Base-by-base conservation (phyloP, 1,139 yeast genomes). In the Kodamaea suecica region DNA sequence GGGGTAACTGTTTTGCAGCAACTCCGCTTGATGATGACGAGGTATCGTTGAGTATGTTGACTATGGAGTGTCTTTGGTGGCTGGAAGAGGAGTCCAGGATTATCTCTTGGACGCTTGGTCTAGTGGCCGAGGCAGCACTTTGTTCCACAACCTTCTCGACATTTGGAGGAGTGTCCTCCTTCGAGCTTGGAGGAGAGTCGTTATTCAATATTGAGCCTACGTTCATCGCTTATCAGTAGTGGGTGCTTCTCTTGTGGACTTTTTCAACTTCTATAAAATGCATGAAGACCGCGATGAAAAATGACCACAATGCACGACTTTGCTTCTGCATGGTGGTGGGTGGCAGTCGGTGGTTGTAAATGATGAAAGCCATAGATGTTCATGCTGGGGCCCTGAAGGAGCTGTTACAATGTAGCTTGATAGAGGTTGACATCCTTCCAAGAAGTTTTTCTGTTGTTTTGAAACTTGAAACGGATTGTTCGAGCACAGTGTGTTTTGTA, bases 151-250 rank as follows among this genome's bases (percentile, higher is more conserved):
- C 17, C 19, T 21, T 23, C n/a, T 23, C 26, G 5, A n/a, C n/a
- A 7, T 25, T 25, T 25, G 17, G 28, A 8, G 14, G 27, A 3
- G 31, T 12, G 8, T 35, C 42, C 10, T 55, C 64, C 17, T 44
- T 42, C 31, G 56, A 59, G 31, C 57, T 57, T 9, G 63, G 57
- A 1, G 72, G 70, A 20, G 66, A 53, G 40, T 69, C 75, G 41
- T 66, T 62, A 47, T 68, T 70, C 25, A 70, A 54, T 30, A 70
- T 68, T 8, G 74, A 68, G 14, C 75, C 75, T 26, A 70, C 74
- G 50, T 70, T 70, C 76, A 70, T 70, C 21, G 39, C 17, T 27
- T n/a, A n/a, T n/a, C n/a, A n/a, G n/a, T n/a, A n/a, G n/a, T n/a
- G n/a, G n/a, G n/a, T n/a, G n/a, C n/a, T n/a, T n/a, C n/a, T 30